Conservation (phyloP, 1,139 yeast genomes). For the Debaryomyces udenii region DNA sequence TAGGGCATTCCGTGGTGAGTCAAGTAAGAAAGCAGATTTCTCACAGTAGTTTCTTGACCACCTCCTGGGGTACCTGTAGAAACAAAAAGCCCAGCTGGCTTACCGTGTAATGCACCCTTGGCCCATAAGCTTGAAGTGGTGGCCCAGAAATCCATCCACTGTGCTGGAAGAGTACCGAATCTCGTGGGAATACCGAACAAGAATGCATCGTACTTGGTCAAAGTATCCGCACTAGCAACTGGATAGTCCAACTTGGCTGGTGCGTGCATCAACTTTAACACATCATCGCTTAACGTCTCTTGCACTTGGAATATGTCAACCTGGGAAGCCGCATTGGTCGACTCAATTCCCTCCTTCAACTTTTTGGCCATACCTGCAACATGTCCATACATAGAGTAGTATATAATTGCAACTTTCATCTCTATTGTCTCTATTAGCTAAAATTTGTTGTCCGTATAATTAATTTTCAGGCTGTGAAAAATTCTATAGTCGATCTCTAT, state of each 20-base stretch:
- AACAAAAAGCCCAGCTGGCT: constrained; percentile 50
- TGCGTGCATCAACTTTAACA: constrained; percentile 44
- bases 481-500: too few species aligned
- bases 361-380: constrained; percentile 51
- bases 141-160: constrained; percentile 48
- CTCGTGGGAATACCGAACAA: constrained; percentile 56
- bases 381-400: constrained; percentile 69
- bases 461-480: too few species aligned
- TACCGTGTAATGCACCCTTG: constrained; percentile 48
- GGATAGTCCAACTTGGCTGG: constrained; percentile 46
- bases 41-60: constrained; percentile 50
- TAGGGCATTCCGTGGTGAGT: constrained; percentile 56
- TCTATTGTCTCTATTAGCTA: constrained; percentile 6
- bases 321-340: constrained; percentile 35
- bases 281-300: constrained; percentile 51
- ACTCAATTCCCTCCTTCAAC: constrained; percentile 45
- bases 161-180: constrained; percentile 52
- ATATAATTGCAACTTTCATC: constrained; percentile 52
- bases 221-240: constrained; percentile 40
- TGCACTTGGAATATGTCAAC: constrained; percentile 49
- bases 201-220: constrained; percentile 48
- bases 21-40: constrained; percentile 38
- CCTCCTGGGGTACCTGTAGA: constrained; percentile 52
- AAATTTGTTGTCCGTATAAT: too few species aligned
- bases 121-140: constrained; percentile 55